phyloP scores from a whole-genome alignment of 306 rosid genomes.

The Clitoria ternatea region DNA sequence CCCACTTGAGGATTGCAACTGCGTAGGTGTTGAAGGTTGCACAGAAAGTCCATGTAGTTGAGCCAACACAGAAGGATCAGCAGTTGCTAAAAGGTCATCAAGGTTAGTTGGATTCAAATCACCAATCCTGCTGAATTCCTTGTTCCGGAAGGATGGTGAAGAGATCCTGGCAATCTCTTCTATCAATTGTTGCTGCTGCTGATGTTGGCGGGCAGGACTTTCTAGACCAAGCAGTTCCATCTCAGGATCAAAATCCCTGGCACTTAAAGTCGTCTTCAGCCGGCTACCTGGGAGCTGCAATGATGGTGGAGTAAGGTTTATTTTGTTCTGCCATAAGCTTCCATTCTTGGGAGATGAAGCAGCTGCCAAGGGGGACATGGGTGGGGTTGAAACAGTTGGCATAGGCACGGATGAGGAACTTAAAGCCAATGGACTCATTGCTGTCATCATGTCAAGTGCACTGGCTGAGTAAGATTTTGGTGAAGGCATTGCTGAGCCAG shows the following conservation, averaged over 20 bases:
- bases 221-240: constrained; percentile 76
- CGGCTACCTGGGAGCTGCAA: constrained; percentile 92
- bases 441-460: constrained; percentile 58
- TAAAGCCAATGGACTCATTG: constrained; percentile 75
- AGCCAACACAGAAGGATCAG: constrained; percentile 59
- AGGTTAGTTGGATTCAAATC: constrained; percentile 85
- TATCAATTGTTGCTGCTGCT: constrained; percentile 64
- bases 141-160: constrained; percentile 65
- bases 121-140: constrained; percentile 51
- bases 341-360: constrained; percentile 82
- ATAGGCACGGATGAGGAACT: constrained; percentile 70
- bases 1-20: constrained; percentile 57
- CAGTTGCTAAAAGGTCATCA: constrained; percentile 72
- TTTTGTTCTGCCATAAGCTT: constrained; percentile 87
- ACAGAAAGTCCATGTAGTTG: constrained; percentile 64
- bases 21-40: constrained; percentile 55
- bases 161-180: constrained; percentile 92
- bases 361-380: constrained; percentile 87
- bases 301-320: constrained; percentile 77
- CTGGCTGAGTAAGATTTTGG: constrained; percentile 64
- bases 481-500: constrained; percentile 98
- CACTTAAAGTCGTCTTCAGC: constrained; percentile 71
- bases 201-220: constrained; percentile 49
- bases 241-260: constrained; percentile 79
- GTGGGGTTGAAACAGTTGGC: constrained; percentile 81